Base-by-base conservation (phyloP, 129 eudicot species). In the Tagetes patula region DNA sequence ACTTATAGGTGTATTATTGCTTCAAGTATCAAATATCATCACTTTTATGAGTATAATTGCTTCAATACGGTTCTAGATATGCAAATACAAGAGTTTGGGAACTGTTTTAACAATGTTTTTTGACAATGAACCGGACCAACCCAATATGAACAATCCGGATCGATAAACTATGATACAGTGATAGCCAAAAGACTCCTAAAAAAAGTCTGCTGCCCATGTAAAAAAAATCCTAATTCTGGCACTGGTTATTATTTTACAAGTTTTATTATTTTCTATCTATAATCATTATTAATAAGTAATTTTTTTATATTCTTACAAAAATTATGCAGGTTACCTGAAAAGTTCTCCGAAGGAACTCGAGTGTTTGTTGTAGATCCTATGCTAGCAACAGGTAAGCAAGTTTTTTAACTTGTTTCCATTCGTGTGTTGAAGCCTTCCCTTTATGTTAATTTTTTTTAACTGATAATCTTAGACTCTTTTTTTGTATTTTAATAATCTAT, bases 311-410 rank as follows among this genome's bases (percentile, higher is more conserved):
- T 68, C 27, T 20, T 20, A 20, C 27, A 14, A 64, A 43, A 41
- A 14, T 70, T 38, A 34, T 65, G 68, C 71, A 95, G 99, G 87
- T 84, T 95, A 69, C 99, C 99, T 5, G 88, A 95, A 20, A 82
- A 76, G 49, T 88, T 95, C 79, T 82, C 96, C 59, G 87, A 85
- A 65, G 96, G 91, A 78, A 77, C 97, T 71, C 88, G 87, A 74
- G 87, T 95, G 58, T 84, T 91, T 58, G 75, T 95, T 71, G 96
- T 95, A 12, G 99, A 95, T 81, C 97, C 99, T 58, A 91, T 95
- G 99, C 89, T 95, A 45, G 99, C 99, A 77, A 95, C 99, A 72
- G 99, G 99, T 61, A 34, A 61, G 45, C 10, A 11, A 34, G 14
- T 33, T 10, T 59, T 55, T 59, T 33, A 32, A 37, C 14, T 42